Base-by-base conservation (phyloP, 345 rosid genomes). In the Populus euphratica region DNA sequence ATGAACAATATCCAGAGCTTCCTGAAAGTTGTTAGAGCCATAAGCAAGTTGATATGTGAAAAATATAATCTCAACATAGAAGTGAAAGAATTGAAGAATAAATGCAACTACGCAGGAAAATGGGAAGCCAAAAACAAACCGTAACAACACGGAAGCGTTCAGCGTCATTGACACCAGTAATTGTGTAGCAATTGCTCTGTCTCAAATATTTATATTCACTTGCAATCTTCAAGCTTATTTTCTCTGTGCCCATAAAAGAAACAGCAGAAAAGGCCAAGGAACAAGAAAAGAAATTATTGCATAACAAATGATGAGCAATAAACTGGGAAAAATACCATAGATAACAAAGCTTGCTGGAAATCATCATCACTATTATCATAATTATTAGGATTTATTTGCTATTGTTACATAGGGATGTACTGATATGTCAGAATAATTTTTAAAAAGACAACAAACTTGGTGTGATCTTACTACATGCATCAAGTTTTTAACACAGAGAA, bases 1-100 rank as follows among this genome's bases (percentile, higher is more conserved):
- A 86, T 96, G 99, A 81, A 96, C 99, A 87, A 88, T 78, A 85
- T 96, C 93, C 77, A 96, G 85, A 79, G 99, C 99, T 86, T 96
- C 99, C 99, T 96, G 86, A 72, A 67, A 69, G 52, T 59, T 68
- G 64, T 49, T 76, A 82, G 70, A 78, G 66, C 74, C 77, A 77
- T 64, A 77, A 71, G 31, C 29, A 75, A 75, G 52, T 44, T 49
- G 36, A 17, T 76, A 70, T n/a, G 63, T 62, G 70, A 38, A 77
- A 43, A 63, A 54, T 73, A 74, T 21, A 4, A 63, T 63, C 79
- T 54, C 68, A 35, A 69, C 54, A 56, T 43, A 74, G 33, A 17
- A 20, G 6, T 17, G 8, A 67, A 54, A 25, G 41, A 76, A 78
- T 25, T 23, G 49, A 69, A 66, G 16, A 69, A 65, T 6, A 23